phyloP scores from a whole-genome alignment of 129 eudicot genomes.

The Arctium minus region DNA sequence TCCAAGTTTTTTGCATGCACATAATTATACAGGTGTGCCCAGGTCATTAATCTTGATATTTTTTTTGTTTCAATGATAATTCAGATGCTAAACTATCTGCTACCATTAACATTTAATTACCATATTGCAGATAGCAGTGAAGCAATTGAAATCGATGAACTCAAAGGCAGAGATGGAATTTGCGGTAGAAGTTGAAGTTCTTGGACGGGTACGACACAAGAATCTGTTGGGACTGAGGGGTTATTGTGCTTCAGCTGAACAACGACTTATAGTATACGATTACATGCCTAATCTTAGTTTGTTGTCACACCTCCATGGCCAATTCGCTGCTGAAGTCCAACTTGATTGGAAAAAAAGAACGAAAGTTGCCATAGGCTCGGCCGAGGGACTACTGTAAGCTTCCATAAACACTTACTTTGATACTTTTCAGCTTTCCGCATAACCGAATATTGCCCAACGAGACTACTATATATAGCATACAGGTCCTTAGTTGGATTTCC shows the following conservation, averaged over 20 bases:
- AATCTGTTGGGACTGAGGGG: slow-evolving; percentile 75
- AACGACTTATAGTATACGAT: slow-evolving; percentile 78
- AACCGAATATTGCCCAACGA: background rate
- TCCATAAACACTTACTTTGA: background rate
- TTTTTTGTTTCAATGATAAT: background rate
- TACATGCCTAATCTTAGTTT: slow-evolving; percentile 93
- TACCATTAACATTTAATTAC: background rate
- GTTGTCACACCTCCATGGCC: slow-evolving; percentile 82
- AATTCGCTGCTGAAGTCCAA: slow-evolving; percentile 52
- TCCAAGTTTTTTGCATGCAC: too few species aligned
- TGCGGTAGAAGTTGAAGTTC: slow-evolving; percentile 88
- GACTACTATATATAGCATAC: background rate
- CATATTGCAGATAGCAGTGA: slow-evolving; percentile 68
- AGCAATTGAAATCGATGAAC: slow-evolving; percentile 79
- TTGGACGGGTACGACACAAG: slow-evolving; percentile 82
- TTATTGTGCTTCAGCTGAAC: slow-evolving; percentile 66
- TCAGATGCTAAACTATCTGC: background rate
- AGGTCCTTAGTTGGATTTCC: background rate
- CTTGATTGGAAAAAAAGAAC: slow-evolving; percentile 78
- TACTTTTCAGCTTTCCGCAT: background rate
- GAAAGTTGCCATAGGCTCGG: slow-evolving; percentile 67
- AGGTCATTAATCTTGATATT: background rate
- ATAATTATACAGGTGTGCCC: background rate
- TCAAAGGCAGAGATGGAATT: slow-evolving; percentile 92
- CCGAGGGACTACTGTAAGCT: slow-evolving; percentile 78